A percentile compares a stretch with the other conserved stretches of the same genome.
phyloP scores from a whole-genome alignment of 2,329 filamentous ascomycete species.

The Ophiostoma sp. region DNA sequence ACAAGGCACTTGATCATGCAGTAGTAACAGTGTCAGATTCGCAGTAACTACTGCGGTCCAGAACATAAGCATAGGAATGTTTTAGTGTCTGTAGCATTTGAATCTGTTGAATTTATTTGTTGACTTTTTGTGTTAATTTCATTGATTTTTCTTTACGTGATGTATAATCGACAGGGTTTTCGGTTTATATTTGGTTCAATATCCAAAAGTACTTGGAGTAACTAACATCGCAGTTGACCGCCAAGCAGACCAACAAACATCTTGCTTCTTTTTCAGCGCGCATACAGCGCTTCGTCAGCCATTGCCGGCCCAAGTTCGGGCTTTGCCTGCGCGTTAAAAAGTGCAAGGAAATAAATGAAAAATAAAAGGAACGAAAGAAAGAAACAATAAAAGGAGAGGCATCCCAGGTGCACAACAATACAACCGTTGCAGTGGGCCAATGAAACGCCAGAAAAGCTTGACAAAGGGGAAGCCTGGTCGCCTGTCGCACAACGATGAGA shows the following conservation, averaged over 20 bases:
- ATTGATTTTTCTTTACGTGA: not conserved
- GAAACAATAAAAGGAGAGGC: too few relatives aligned
- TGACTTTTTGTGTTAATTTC: not conserved
- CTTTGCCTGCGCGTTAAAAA: not conserved
- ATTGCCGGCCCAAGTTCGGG: not conserved
- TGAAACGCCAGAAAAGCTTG: not conserved
- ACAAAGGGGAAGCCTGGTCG: not conserved
- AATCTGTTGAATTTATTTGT: too few relatives aligned
- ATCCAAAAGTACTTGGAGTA: not conserved
- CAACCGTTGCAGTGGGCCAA: not conserved
- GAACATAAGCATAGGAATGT: too few relatives aligned
- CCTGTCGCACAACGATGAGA: not conserved
- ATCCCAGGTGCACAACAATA: not conserved
- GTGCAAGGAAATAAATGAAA: too few relatives aligned
- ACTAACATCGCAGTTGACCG: not conserved
- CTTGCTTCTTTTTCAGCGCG: not conserved
- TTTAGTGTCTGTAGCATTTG: too few relatives aligned
- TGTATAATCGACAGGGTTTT: not conserved
- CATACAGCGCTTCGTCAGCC: not conserved
- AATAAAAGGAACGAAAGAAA: not conserved
- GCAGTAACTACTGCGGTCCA: too few relatives aligned
- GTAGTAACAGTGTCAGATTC: too few relatives aligned
- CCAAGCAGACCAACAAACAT: not conserved
- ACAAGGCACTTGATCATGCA: too few relatives aligned
- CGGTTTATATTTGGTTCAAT: not conserved